Conservation (phyloP, 257 asterid species). For the Cynanchum wilfordii region DNA sequence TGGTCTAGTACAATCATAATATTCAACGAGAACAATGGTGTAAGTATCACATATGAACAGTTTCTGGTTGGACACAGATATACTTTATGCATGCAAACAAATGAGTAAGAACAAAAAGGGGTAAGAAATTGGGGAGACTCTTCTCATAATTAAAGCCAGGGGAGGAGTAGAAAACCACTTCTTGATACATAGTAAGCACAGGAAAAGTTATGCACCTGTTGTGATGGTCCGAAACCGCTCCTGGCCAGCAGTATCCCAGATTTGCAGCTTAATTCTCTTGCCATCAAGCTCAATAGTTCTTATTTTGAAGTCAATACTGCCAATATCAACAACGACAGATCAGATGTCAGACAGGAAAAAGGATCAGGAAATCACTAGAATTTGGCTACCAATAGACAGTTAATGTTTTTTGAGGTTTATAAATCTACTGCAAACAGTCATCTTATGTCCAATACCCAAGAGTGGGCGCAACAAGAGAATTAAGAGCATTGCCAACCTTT, state of each 20-base stretch:
- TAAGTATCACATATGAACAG: neutral
- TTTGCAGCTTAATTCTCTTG: slow-evolving; percentile 67
- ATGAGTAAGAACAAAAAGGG: neutral
- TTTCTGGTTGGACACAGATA: neutral
- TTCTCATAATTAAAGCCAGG: neutral
- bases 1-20: neutral
- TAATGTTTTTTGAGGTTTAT: neutral
- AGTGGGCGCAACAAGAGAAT: neutral
- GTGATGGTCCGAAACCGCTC: slow-evolving; percentile 82
- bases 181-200: neutral
- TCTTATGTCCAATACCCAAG: neutral
- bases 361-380: neutral
- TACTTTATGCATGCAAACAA: neutral
- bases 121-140: neutral
- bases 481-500: neutral
- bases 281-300: slow-evolving; percentile 72
- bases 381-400: neutral
- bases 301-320: slow-evolving; percentile 80
- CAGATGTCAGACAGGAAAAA: neutral
- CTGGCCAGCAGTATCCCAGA: slow-evolving; percentile 91
- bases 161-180: neutral
- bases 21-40: neutral
- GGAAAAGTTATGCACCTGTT: slow-evolving; percentile 42
- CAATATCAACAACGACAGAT: neutral
- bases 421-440: neutral